These are phyloP conservation scores for Mycena vulgaris DNA, from an alignment of 768 basidiomycete species.

Conservation along the genomic window DNA sequence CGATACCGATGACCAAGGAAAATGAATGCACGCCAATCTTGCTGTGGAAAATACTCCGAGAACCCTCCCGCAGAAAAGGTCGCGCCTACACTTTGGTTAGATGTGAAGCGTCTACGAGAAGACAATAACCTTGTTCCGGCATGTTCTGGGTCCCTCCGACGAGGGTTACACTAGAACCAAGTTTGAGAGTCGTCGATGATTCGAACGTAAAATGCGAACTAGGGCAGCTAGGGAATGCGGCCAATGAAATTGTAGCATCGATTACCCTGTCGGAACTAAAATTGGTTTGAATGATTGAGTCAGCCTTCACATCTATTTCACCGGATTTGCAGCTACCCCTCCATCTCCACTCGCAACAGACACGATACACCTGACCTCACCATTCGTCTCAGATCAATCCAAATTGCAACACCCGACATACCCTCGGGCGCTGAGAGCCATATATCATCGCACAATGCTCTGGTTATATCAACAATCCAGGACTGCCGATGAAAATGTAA, in stretches of 20 bases:
- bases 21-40: not conserved
- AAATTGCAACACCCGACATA: not conserved
- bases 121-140: not conserved
- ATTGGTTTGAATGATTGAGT: too few relatives aligned
- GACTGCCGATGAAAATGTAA: not conserved
- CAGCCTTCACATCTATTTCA: not conserved
- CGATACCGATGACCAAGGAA: not conserved
- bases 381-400: not conserved
- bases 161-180: not conserved
- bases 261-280: not conserved
- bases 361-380: not conserved
- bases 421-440: not conserved
- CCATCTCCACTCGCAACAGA: not conserved
- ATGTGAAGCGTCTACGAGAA: too few relatives aligned
- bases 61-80: not conserved
- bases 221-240: conserved; percentile 4
- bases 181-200: not conserved
- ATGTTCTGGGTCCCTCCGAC: not conserved
- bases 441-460: not conserved
- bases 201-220: not conserved
- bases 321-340: not conserved
- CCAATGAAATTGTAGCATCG: not conserved
- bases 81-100: not conserved
- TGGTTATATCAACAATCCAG: not conserved
- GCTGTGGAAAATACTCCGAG: not conserved